Evolutionary conservation across 2,329 filamentous ascomycete species (phyloP).

Genomic region (Torrubiellomyces zombiae): DNA sequence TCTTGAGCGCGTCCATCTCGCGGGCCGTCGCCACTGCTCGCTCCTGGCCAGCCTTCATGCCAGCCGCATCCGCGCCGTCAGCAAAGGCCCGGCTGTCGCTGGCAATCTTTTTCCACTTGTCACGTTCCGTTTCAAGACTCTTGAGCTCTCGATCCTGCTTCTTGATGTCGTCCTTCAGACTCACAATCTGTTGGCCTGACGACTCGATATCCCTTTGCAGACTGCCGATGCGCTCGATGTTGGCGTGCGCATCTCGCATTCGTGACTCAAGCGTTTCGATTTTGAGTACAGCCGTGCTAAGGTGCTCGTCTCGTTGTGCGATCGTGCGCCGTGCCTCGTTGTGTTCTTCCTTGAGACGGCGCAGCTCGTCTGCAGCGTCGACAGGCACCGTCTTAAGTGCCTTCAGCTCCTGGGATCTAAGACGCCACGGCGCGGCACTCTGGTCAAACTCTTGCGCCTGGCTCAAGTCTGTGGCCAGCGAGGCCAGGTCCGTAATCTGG

Average conservation of each 20-base stretch:
- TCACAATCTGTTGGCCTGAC: slow-evolving; percentile 30
- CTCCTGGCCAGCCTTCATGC: slow-evolving; percentile 43
- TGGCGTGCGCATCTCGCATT: slow-evolving; percentile 69
- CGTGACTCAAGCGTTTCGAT: slow-evolving; percentile 83
- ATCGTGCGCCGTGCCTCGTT: slow-evolving; percentile 58
- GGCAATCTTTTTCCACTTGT: slow-evolving; percentile 56
- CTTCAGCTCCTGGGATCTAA: slow-evolving; percentile 66
- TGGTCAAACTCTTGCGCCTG: slow-evolving; percentile 68
- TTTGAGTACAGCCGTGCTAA: slow-evolving; percentile 78
- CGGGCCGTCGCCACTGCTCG: slow-evolving; percentile 52
- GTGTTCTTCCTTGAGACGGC: slow-evolving; percentile 63
- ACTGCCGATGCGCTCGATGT: slow-evolving; percentile 51
- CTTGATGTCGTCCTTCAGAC: slow-evolving; percentile 46
- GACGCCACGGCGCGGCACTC: slow-evolving; percentile 61
- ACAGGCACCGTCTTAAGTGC: slow-evolving; percentile 65
- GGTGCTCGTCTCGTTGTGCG: slow-evolving; percentile 59
- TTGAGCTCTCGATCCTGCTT: slow-evolving; percentile 52
- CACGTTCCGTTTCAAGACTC: slow-evolving; percentile 45
- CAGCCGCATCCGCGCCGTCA: slow-evolving; percentile 32
- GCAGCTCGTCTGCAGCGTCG: slow-evolving; percentile 73
- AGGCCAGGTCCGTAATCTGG: slow-evolving; percentile 53
- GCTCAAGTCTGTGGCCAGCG: slow-evolving; percentile 51
- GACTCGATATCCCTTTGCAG: slow-evolving; percentile 43
- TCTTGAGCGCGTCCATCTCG: slow-evolving; percentile 56
- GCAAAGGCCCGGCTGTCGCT: slow-evolving; percentile 41